A percentile compares a stretch with the other conserved stretches of the same genome.
phyloP scores from a whole-genome alignment of 352 stramenopile genomes.

The Elongisporangium prolatum region DNA sequence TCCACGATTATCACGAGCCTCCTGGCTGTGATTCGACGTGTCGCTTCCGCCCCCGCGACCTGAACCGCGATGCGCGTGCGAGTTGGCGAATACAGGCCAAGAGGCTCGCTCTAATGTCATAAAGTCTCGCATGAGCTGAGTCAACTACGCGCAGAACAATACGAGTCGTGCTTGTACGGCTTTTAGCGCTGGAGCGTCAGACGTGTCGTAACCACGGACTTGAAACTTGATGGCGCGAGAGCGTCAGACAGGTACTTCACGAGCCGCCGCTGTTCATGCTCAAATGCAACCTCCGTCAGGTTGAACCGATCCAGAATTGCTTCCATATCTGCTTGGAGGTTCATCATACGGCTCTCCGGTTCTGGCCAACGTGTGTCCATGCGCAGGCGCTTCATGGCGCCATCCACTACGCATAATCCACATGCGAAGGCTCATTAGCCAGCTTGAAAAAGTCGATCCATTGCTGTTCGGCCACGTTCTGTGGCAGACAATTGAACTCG shows the following conservation, averaged over 20 bases:
- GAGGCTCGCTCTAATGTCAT: conserved; percentile 4
- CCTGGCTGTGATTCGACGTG: background rate
- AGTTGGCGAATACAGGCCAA: no score
- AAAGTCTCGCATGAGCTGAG: background rate
- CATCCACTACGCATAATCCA: background rate
- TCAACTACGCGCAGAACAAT: background rate
- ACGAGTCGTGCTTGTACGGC: background rate
- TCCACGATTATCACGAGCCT: background rate
- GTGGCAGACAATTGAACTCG: background rate
- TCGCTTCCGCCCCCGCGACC: no score
- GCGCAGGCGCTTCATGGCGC: background rate
- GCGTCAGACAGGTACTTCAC: background rate
- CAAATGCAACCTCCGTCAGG: background rate
- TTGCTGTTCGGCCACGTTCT: background rate
- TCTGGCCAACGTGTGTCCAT: background rate
- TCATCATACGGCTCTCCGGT: conserved; percentile 1
- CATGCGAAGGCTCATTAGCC: background rate
- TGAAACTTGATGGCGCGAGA: background rate
- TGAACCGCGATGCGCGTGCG: no score
- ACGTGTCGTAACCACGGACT: background rate
- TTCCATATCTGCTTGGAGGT: conserved; percentile 1
- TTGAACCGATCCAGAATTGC: conserved; percentile 1
- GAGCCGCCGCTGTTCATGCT: background rate
- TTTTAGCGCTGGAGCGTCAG: background rate
- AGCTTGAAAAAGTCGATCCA: background rate